These are phyloP conservation scores for Citrus reticulata DNA, from an alignment of 345 rosid genomes.

Conservation along the genomic window DNA sequence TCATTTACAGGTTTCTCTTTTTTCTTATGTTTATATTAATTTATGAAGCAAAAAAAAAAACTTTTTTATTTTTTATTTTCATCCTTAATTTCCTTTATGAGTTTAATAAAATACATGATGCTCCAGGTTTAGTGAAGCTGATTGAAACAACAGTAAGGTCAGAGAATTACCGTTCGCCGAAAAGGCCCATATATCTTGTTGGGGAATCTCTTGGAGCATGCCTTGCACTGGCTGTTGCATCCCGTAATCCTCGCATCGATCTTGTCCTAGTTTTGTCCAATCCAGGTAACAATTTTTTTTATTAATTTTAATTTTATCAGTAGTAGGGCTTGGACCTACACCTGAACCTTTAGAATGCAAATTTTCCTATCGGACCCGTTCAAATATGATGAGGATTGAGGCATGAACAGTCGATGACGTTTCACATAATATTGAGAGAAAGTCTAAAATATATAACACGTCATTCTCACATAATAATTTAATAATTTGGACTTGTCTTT, in stretches of 20 bases:
- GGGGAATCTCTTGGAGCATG: conserved; percentile 88
- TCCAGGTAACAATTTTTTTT: conserved; percentile 44
- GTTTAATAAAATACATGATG: background rate
- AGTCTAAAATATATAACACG: too few species aligned
- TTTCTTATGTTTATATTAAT: background rate
- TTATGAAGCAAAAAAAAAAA: too few species aligned
- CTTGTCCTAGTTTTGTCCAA: conserved; percentile 62
- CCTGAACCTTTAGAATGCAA: too few species aligned
- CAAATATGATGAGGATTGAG: too few species aligned
- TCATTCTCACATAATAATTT: too few species aligned
- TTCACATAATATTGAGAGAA: too few species aligned
- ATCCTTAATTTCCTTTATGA: too few species aligned
- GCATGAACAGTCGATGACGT: too few species aligned
- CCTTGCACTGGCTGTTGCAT: conserved; percentile 67
- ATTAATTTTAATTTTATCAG: too few species aligned
- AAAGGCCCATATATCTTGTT: conserved; percentile 68
- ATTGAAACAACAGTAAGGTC: conserved; percentile 49
- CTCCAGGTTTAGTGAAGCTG: conserved; percentile 57
- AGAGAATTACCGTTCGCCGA: conserved; percentile 33
- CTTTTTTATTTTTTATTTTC: background rate
- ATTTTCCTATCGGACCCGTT: too few species aligned
- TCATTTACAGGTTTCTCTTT: conserved; percentile 42
- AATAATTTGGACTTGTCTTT: too few species aligned
- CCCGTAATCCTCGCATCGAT: conserved; percentile 60
- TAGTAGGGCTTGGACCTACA: too few species aligned